Percentiles rank a stretch among this genome's conserved stretches.
These are phyloP conservation scores for Vaccinium darrowii DNA, from an alignment of 148 eudicot species.

Conservation along the genomic window DNA sequence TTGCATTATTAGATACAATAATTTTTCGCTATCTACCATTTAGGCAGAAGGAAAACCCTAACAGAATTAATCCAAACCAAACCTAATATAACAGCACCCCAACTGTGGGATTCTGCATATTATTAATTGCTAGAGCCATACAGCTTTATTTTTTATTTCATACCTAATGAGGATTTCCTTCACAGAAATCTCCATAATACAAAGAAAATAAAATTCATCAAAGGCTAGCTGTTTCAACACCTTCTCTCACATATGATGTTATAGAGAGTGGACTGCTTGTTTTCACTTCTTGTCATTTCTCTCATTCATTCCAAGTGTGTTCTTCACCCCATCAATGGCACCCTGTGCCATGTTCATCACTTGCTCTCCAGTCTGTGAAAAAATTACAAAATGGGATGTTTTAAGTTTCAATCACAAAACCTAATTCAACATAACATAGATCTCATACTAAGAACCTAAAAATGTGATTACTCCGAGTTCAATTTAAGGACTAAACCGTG, in stretches of 20 bases:
- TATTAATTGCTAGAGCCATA: not conserved
- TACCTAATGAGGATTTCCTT: not conserved
- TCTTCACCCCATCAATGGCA: slow-evolving; percentile 53
- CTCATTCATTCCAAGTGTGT: slow-evolving; percentile 43
- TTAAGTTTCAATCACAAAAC: not conserved
- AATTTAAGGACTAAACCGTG: not conserved
- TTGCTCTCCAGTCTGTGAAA: slow-evolving; percentile 41
- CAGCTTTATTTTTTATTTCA: not conserved
- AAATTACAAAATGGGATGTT: not conserved
- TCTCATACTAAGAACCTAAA: not conserved
- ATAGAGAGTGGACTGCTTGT: not conserved
- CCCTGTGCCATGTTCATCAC: slow-evolving; percentile 42
- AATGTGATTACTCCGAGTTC: not conserved
- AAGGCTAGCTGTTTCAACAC: not conserved
- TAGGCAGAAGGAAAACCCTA: not conserved
- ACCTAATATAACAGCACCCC: not conserved
- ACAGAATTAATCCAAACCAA: not conserved
- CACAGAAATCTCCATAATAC: not conserved
- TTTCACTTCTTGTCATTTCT: slow-evolving; percentile 23
- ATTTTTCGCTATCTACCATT: not conserved
- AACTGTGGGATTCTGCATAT: not conserved
- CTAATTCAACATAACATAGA: not conserved
- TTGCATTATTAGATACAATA: not conserved
- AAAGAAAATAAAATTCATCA: not conserved
- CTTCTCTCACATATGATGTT: not conserved